Evolutionary conservation across 345 rosid genomes (phyloP).

Genomic region (Pistacia vera): DNA sequence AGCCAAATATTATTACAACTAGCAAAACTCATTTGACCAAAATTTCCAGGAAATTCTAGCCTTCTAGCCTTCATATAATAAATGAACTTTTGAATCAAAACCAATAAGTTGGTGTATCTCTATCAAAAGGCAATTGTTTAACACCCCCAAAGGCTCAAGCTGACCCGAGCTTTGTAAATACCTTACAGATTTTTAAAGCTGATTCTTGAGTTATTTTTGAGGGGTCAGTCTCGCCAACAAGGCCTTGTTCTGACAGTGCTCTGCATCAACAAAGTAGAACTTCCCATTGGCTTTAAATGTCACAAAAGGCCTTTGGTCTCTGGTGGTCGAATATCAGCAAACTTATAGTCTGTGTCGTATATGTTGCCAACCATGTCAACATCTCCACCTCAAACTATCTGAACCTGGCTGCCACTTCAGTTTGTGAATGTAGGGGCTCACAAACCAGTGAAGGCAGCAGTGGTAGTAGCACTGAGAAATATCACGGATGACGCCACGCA

Average conservation of each 20-base stretch:
- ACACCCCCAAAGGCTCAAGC: conserved; percentile 4
- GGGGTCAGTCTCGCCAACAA: conserved; percentile 81
- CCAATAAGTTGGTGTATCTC: background rate
- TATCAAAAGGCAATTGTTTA: background rate
- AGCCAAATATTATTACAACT: conserved; percentile 2
- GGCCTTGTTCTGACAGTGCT: conserved; percentile 89
- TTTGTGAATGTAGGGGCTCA: conserved; percentile 90
- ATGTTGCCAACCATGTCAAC: conserved; percentile 89
- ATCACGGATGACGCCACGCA: conserved; percentile 89
- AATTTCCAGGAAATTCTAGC: background rate
- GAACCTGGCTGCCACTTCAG: conserved; percentile 93
- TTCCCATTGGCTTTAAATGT: conserved; percentile 78
- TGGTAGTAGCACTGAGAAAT: conserved; percentile 82
- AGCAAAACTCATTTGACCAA: background rate
- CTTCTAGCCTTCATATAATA: background rate
- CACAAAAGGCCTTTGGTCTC: conserved; percentile 84
- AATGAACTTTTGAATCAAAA: background rate
- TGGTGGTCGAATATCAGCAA: conserved; percentile 72
- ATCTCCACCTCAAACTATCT: conserved; percentile 89
- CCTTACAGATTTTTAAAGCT: conserved; percentile 82
- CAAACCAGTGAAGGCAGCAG: conserved; percentile 89
- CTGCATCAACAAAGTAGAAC: conserved; percentile 75
- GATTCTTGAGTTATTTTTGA: conserved; percentile 62
- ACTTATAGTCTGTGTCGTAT: conserved; percentile 58
- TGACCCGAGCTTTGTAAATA: background rate